Percentiles rank a stretch among this genome's conserved stretches.
phyloP scores from a whole-genome alignment of 345 rosid genomes.

The Lepidium africanum region DNA sequence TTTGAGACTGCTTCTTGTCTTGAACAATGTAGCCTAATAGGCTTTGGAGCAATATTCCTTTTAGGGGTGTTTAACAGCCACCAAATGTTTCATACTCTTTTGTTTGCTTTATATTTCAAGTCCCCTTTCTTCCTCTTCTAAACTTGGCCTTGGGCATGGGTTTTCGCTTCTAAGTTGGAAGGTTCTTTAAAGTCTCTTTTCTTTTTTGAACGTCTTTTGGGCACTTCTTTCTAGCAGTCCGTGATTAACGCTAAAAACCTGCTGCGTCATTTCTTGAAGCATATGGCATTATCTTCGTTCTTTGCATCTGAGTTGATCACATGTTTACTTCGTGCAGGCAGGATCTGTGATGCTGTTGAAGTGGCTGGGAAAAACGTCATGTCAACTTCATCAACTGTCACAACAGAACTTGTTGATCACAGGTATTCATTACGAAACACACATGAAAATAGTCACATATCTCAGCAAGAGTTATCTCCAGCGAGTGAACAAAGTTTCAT shows the following conservation, averaged over 20 bases:
- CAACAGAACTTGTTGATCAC: conserved; percentile 75
- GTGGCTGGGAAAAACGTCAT: conserved; percentile 86
- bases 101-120: background rate
- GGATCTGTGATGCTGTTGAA: conserved; percentile 86
- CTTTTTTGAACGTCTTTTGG: background rate
- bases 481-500: background rate
- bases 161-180: background rate
- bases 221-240: background rate
- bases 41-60: background rate
- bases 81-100: background rate
- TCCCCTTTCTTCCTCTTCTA: background rate
- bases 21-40: background rate
- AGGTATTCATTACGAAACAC: conserved; percentile 30
- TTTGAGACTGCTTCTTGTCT: background rate
- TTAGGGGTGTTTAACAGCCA: background rate
- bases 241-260: background rate
- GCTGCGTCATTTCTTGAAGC: background rate
- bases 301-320: background rate
- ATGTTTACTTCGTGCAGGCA: conserved; percentile 33
- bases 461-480: background rate
- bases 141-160: background rate
- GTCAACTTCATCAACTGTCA: conserved; percentile 80
- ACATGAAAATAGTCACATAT: background rate
- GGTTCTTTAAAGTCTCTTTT: background rate
- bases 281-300: background rate